A percentile compares a stretch with the other conserved stretches of the same genome.
Conservation (phyloP, 176 grass and related monocot genomes). For the Avena eriantha region DNA sequence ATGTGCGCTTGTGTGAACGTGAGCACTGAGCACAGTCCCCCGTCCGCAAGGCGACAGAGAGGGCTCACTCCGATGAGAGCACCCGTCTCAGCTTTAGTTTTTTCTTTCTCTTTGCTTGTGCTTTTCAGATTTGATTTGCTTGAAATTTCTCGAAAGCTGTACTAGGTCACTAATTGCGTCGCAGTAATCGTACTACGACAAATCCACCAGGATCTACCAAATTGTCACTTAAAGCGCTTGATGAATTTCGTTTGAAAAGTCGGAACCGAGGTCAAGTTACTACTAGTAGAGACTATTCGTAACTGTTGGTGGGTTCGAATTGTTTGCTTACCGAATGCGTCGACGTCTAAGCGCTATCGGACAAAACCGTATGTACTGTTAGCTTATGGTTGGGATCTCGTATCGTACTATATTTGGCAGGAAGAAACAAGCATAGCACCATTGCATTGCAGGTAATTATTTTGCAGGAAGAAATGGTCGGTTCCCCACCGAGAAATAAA, state of each 20-base stretch:
- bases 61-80: background rate
- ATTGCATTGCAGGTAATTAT: background rate
- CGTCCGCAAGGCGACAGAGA: slow-evolving; percentile 37
- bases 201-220: background rate
- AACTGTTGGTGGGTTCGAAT: too few species aligned
- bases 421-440: too few species aligned
- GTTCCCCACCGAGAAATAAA: background rate
- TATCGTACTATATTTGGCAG: background rate
- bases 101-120: background rate
- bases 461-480: background rate
- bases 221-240: background rate
- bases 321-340: too few species aligned
- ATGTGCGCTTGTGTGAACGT: slow-evolving; percentile 19
- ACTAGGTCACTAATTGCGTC: background rate
- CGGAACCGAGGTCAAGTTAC: background rate
- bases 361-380: background rate
- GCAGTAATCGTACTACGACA: background rate
- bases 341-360: too few species aligned
- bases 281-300: too few species aligned
- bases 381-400: background rate
- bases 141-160: background rate
- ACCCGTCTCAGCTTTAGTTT: background rate
- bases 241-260: background rate
- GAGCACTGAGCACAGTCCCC: background rate
- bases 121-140: background rate